These are phyloP conservation scores for Kingdonia uniflora DNA, from an alignment of 164 flowering plant genomes.

Conservation along the genomic window DNA sequence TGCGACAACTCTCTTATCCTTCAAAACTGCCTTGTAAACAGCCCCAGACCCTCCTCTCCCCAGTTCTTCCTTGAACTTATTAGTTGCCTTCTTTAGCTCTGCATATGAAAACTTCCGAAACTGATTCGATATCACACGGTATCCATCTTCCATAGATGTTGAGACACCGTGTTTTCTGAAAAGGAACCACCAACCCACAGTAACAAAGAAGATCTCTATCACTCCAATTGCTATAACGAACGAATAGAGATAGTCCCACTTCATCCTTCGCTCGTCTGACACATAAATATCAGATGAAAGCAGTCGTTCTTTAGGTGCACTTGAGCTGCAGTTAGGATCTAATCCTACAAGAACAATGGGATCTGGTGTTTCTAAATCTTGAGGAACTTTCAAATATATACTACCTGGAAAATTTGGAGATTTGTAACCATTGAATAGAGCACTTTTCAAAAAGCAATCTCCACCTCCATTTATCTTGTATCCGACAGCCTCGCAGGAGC, in stretches of 20 bases:
- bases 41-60: slow-evolving; percentile 19
- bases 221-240: slow-evolving; percentile 10
- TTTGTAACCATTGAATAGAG: slow-evolving; percentile 10
- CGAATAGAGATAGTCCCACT: slow-evolving; percentile 7
- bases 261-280: not conserved
- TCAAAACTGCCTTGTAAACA: slow-evolving; percentile 14
- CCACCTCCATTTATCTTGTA: slow-evolving; percentile 8
- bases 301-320: not conserved
- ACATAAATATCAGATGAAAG: slow-evolving; percentile 1
- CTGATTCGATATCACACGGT: slow-evolving; percentile 6
- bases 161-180: not conserved
- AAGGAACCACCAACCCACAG: slow-evolving; percentile 11
- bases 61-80: slow-evolving; percentile 14
- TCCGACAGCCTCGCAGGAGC: slow-evolving; percentile 12
- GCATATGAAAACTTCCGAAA: slow-evolving; percentile 16
- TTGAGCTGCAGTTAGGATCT: slow-evolving; percentile 1
- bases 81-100: slow-evolving; percentile 16
- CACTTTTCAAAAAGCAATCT: slow-evolving; percentile 8
- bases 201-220: slow-evolving; percentile 9
- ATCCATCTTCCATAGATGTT: slow-evolving; percentile 8
- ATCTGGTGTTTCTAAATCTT: not conserved
- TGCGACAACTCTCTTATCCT: slow-evolving; percentile 11
- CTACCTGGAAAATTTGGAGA: not conserved
- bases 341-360: not conserved
- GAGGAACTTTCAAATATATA: slow-evolving; percentile 8